phyloP scores from a whole-genome alignment of 1,284 basidiomycete species.

The Stygiomarasmius scandens region DNA sequence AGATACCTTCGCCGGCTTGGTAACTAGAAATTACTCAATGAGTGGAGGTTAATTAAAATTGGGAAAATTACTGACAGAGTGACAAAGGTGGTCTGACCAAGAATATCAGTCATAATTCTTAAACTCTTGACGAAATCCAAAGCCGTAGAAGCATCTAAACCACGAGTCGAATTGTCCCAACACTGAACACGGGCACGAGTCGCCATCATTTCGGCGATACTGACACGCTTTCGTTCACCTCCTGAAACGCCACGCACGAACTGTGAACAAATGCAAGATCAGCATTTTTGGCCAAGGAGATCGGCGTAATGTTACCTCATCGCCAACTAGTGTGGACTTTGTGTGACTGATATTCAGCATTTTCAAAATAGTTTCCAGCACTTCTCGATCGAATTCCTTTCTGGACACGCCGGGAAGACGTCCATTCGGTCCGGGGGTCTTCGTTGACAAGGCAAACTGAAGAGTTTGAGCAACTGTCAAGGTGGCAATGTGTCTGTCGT shows the following conservation, averaged over 20 bases:
- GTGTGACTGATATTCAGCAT: slow-evolving; percentile 85
- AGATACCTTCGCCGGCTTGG: slow-evolving; percentile 80
- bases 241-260: slow-evolving; percentile 86
- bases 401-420: slow-evolving; percentile 65
- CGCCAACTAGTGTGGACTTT: slow-evolving; percentile 78
- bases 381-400: slow-evolving; percentile 59
- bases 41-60: neutral
- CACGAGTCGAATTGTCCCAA: slow-evolving; percentile 85
- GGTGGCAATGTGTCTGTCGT: slow-evolving; percentile 78
- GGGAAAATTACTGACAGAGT: slow-evolving; percentile 54
- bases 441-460: slow-evolving; percentile 68
- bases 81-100: slow-evolving; percentile 78
- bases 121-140: slow-evolving; percentile 77
- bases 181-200: slow-evolving; percentile 77
- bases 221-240: slow-evolving; percentile 86
- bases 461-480: slow-evolving; percentile 77
- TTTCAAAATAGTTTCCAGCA: slow-evolving; percentile 65
- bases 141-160: slow-evolving; percentile 86
- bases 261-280: too few relatives aligned
- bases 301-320: too few relatives aligned
- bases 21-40: slow-evolving; percentile 49
- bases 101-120: slow-evolving; percentile 77
- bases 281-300: too few relatives aligned
- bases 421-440: slow-evolving; percentile 72
- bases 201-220: slow-evolving; percentile 86